These are phyloP conservation scores for Halophytophthora polymorphica DNA, from an alignment of 352 stramenopile genomes.

Conservation along the genomic window DNA sequence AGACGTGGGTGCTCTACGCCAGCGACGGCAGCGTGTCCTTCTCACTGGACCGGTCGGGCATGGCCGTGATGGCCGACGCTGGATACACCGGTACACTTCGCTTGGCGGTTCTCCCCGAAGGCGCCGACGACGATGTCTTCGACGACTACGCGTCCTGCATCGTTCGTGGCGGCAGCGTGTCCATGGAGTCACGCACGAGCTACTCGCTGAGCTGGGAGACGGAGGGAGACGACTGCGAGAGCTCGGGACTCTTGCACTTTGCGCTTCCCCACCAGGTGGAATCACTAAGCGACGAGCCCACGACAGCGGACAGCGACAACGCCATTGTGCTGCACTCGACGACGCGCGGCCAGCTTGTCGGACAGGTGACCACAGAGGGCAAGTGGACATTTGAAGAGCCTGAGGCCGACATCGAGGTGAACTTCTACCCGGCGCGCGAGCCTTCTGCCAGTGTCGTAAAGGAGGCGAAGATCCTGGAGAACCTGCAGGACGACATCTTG, in stretches of 20 bases:
- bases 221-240: conserved; percentile 40
- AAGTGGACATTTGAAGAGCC: conserved; percentile 55
- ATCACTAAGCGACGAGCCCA: conserved; percentile 21
- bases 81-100: conserved; percentile 52
- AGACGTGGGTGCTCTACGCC: conserved; percentile 76
- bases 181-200: conserved; percentile 48
- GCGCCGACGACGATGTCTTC: conserved; percentile 34
- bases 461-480: conserved; percentile 40
- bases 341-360: conserved; percentile 52
- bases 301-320: conserved; percentile 14
- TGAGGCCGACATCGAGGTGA: conserved; percentile 45
- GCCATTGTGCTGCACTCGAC: conserved; percentile 49
- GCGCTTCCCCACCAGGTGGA: conserved; percentile 62
- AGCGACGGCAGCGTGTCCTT: conserved; percentile 38
- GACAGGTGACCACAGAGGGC: conserved; percentile 23
- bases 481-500: conserved; percentile 53
- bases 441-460: conserved; percentile 23
- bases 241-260: conserved; percentile 57
- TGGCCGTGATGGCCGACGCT: conserved; percentile 37
- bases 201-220: conserved; percentile 66
- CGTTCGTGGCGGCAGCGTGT: conserved; percentile 47
- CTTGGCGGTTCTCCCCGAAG: conserved; percentile 48
- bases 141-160: conserved; percentile 57
- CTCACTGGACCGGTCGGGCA: conserved; percentile 32
- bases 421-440: conserved; percentile 50